Percentiles rank a stretch among this genome's conserved stretches.
These are phyloP conservation scores for Jacaranda mimosifolia DNA, from an alignment of 257 asterid genomes.

Conservation along the genomic window DNA sequence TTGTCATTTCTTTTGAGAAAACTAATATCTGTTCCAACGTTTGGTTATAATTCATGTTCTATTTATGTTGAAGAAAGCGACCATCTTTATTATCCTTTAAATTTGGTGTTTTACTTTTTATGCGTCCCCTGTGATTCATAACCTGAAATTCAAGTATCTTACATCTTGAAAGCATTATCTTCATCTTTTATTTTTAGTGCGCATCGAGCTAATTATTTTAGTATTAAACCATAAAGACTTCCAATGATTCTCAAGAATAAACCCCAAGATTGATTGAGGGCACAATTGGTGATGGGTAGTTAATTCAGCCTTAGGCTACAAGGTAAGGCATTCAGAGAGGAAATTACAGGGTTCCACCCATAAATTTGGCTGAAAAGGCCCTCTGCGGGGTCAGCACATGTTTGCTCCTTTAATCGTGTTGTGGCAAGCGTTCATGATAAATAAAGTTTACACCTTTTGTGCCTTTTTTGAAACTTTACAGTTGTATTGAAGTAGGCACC, in stretches of 20 bases:
- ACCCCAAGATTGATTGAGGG: background rate
- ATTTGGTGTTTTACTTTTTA: constrained; percentile 3
- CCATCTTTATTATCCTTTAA: constrained; percentile 29
- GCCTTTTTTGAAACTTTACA: constrained; percentile 37
- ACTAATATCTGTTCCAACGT: constrained; percentile 35
- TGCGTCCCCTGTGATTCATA: constrained; percentile 15
- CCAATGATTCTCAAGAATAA: background rate
- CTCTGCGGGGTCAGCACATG: background rate
- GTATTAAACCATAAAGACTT: background rate
- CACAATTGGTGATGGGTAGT: background rate
- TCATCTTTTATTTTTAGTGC: too few species aligned
- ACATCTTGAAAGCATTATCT: too few species aligned
- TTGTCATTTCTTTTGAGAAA: constrained; percentile 34
- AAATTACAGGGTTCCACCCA: background rate
- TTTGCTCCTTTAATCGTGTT: constrained; percentile 14
- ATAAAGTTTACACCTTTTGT: constrained; percentile 33
- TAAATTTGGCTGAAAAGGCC: constrained; percentile 8
- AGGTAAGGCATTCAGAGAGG: background rate
- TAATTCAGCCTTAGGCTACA: background rate
- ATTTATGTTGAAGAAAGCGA: constrained; percentile 12
- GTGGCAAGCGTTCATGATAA: constrained; percentile 4
- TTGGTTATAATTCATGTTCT: constrained; percentile 29
- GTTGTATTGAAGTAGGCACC: constrained; percentile 9
- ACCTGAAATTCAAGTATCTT: constrained; percentile 15
- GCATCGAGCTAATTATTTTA: too few species aligned